Evolutionary conservation across 352 stramenopile species (phyloP).

Genomic region (Phytophthora constricta): DNA sequence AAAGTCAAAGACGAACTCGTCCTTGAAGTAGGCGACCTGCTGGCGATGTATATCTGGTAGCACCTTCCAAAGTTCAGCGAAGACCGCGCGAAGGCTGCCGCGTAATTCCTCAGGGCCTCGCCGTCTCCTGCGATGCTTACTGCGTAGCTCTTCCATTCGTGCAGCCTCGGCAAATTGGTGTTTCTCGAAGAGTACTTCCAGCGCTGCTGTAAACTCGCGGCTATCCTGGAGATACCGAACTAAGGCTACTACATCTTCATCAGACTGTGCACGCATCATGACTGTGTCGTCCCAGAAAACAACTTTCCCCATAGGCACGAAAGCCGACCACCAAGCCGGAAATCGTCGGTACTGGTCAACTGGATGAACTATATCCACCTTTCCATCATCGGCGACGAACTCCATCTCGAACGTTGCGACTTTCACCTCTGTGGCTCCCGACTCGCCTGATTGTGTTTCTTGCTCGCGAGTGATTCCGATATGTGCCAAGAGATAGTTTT

Average conservation of each 20-base stretch:
- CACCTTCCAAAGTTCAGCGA: constrained; percentile 64
- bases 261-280: constrained; percentile 54
- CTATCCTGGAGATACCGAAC: constrained; percentile 54
- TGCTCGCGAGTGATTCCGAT: constrained; percentile 33
- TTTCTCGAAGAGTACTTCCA: constrained; percentile 80
- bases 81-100: constrained; percentile 46
- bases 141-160: constrained; percentile 77
- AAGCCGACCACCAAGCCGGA: constrained; percentile 63
- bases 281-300: constrained; percentile 84
- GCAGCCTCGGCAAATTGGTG: constrained; percentile 78
- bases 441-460: not conserved
- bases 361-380: constrained; percentile 38
- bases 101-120: constrained; percentile 51
- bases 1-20: constrained; percentile 74
- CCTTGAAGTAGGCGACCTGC: constrained; percentile 58
- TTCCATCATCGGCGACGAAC: constrained; percentile 39
- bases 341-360: constrained; percentile 48
- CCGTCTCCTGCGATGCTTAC: constrained; percentile 45
- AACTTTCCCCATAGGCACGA: constrained; percentile 60
- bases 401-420: constrained; percentile 15
- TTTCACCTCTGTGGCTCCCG: constrained; percentile 2
- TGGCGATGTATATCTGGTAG: constrained; percentile 58
- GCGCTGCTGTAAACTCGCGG: constrained; percentile 45
- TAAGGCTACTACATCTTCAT: constrained; percentile 56
- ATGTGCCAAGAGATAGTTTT: constrained; percentile 68